These are phyloP conservation scores for Malus sylvestris DNA, from an alignment of 306 rosid species.

Conservation along the genomic window DNA sequence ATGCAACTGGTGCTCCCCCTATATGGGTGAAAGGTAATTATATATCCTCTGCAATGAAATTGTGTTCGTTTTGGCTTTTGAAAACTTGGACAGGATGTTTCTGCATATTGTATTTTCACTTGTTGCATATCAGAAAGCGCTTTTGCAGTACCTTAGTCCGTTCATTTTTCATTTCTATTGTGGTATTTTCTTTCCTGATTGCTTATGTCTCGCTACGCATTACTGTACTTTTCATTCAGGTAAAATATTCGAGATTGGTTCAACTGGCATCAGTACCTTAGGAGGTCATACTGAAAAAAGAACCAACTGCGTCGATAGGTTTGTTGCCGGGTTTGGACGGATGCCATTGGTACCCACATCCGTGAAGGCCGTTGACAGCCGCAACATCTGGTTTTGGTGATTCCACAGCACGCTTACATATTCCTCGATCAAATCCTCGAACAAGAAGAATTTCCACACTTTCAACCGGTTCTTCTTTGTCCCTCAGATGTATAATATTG, in stretches of 20 bases:
- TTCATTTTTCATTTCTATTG: not conserved
- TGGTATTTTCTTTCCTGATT: not conserved
- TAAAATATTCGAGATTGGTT: constrained; percentile 85
- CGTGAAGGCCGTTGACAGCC: constrained; percentile 85
- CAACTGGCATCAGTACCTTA: constrained; percentile 93
- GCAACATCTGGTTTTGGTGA: constrained; percentile 86
- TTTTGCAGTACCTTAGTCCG: not conserved
- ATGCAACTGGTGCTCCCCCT: constrained; percentile 89
- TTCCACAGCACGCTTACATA: not conserved
- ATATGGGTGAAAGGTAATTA: constrained; percentile 89
- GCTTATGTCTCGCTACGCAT: not conserved
- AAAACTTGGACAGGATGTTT: not conserved
- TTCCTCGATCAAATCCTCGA: not conserved
- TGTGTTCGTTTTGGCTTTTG: not conserved
- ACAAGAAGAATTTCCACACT: constrained; percentile 19
- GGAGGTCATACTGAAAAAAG: constrained; percentile 85
- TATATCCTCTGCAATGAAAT: not conserved
- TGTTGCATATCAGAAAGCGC: not conserved
- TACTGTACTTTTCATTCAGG: constrained; percentile 36
- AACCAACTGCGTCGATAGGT: constrained; percentile 62
- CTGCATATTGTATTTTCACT: not conserved
- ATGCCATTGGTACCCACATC: constrained; percentile 75
- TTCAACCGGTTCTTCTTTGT: constrained; percentile 21
- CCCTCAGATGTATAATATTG: constrained; percentile 33
- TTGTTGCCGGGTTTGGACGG: constrained; percentile 53